A percentile compares a stretch with the other conserved stretches of the same genome.
Conservation (phyloP, 148 eudicot genomes). For the Rhododendron molle region DNA sequence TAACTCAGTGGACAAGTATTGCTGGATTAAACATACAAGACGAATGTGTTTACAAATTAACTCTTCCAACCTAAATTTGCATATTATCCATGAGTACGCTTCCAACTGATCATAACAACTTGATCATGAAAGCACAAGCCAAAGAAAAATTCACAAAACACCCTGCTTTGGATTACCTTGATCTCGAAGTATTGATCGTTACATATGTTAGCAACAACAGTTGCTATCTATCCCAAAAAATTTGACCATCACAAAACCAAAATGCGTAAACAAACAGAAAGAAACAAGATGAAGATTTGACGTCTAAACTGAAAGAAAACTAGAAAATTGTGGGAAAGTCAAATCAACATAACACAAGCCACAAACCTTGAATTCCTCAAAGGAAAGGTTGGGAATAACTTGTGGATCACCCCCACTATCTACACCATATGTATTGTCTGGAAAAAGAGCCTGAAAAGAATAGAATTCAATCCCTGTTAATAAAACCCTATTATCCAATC, state of each 20-base stretch:
- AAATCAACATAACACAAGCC: constrained; percentile 5
- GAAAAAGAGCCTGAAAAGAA: constrained; percentile 69
- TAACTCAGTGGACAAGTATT: not conserved
- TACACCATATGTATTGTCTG: constrained; percentile 94
- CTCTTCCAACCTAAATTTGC: not conserved
- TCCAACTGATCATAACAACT: not conserved
- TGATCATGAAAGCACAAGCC: not conserved
- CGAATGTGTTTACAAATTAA: not conserved
- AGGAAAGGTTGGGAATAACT: constrained; percentile 86
- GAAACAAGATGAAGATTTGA: not conserved
- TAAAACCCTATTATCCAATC: not conserved
- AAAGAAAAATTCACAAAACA: not conserved
- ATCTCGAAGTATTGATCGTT: not conserved
- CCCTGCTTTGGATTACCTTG: not conserved
- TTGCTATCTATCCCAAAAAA: not conserved
- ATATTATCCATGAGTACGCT: not conserved
- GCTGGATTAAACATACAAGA: not conserved
- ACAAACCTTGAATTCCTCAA: constrained; percentile 86
- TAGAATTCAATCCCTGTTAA: not conserved
- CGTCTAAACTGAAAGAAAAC: not conserved
- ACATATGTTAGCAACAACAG: not conserved
- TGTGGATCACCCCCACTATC: constrained; percentile 99
- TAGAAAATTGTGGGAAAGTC: not conserved
- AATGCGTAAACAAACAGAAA: not conserved
- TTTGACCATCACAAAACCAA: not conserved